Evolutionary conservation across 2,329 filamentous ascomycete species (phyloP).

Genomic region (Fusarium caatingaense): DNA sequence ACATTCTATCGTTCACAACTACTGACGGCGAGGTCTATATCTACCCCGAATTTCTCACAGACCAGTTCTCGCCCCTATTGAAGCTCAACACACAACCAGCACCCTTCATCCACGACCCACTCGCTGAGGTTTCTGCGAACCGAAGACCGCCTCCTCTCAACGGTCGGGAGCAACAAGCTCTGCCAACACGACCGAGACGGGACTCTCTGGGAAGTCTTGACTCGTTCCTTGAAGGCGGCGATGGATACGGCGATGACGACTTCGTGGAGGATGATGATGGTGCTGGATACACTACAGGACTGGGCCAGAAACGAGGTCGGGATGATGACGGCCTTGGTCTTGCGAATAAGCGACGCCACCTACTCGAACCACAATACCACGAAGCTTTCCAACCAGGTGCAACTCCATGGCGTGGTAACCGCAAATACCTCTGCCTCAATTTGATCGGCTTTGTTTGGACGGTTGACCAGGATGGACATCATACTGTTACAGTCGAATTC

Average conservation of each 20-base stretch:
- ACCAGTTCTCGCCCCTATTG: conserved; percentile 67
- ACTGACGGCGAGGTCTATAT: conserved; percentile 95
- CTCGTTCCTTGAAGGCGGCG: conserved; percentile 76
- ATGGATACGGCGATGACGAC: conserved; percentile 71
- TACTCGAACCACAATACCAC: conserved; percentile 75
- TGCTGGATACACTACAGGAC: conserved; percentile 80
- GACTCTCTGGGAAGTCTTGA: conserved; percentile 83
- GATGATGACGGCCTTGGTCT: conserved; percentile 60
- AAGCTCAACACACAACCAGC: conserved; percentile 75
- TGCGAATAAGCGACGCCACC: conserved; percentile 61
- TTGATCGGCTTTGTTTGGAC: conserved; percentile 97
- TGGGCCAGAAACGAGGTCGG: conserved; percentile 61
- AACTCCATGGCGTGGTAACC: conserved; percentile 94
- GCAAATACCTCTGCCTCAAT: conserved; percentile 93
- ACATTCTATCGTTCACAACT: conserved; percentile 91
- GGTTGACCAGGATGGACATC: conserved; percentile 90
- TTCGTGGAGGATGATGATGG: conserved; percentile 97
- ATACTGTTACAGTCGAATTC: conserved; percentile 97
- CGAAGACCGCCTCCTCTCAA: conserved; percentile 65
- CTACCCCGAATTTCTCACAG: conserved; percentile 75
- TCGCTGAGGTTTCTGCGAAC: conserved; percentile 76
- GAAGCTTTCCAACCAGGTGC: conserved; percentile 92
- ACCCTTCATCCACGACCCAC: conserved; percentile 85
- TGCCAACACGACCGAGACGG: conserved; percentile 64
- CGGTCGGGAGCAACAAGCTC: conserved; percentile 62